Conservation (phyloP, 352 stramenopile genomes). For the Phytophthora fragariae region DNA sequence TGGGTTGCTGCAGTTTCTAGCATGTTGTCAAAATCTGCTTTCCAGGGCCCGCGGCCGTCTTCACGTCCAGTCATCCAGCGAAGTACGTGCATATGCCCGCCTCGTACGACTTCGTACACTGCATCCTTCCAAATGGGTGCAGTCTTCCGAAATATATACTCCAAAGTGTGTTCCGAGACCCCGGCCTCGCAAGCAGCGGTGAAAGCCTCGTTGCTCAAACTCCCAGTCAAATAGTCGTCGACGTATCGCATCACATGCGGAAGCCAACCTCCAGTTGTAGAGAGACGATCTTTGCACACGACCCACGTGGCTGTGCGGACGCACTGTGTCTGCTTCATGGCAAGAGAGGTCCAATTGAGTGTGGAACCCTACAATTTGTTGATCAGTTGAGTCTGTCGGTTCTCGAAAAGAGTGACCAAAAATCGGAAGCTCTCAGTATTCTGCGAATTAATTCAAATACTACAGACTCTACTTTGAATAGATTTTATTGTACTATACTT, state of each 20-base stretch:
- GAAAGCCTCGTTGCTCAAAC: not conserved
- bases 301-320: not conserved
- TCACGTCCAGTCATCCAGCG: constrained; percentile 1
- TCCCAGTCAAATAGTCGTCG: not conserved
- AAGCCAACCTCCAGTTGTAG: not conserved
- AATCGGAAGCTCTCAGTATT: too few species aligned
- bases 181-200: not conserved
- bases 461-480: too few species aligned
- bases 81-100: constrained; percentile 8
- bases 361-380: too few species aligned
- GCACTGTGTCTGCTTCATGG: not conserved
- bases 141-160: not conserved
- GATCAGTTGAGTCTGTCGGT: too few species aligned
- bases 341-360: not conserved
- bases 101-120: not conserved
- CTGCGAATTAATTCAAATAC: too few species aligned
- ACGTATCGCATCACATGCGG: constrained; percentile 3
- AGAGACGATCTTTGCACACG: not conserved
- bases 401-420: too few species aligned
- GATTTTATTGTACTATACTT: too few species aligned
- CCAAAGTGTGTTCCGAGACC: not conserved
- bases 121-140: constrained; percentile 3
- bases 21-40: constrained; percentile 1
- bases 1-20: constrained; percentile 13
- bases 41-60: constrained; percentile 6